Evolutionary conservation across 2,329 filamentous ascomycete genomes (phyloP), one percentile per base, ranked within the genome.

Genomic region (Orbilia ellipsospora): DNA sequence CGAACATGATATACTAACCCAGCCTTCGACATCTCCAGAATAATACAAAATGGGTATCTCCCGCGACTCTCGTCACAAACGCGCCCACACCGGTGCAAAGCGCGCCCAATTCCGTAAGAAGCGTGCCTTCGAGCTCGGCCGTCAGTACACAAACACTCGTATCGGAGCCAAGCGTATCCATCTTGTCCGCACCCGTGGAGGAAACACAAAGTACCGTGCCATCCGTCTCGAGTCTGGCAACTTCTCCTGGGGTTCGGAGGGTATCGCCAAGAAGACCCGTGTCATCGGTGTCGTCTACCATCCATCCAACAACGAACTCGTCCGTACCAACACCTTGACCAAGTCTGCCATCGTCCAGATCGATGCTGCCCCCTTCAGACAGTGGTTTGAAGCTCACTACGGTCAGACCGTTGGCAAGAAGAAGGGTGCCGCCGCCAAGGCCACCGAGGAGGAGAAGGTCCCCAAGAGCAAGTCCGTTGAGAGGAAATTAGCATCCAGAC

Each of bases 331-430:
- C 91, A 98, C 95, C 88, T 90, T 99, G 85, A 99, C 95, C 89
- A 96, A 94, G 88, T 93, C 93, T 84, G 95, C 95, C 87, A 92
- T 99, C 83, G 92, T 99, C 85, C 95, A 99, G 89, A 88, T 99
- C 86, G 95, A 99, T 86, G 95, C 96, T 82, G 93, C 95, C 79
- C 95, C 95, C 81, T 99, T 99, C 92, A 90, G 95, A 85, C 94
- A 98, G 88, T 99, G 95, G 95, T 99, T 96, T 87, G 95, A 99
- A 90, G 93, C 95, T 81, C 95, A 99, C 91, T 99, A 99, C 89
- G 95, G 95, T 84, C 89, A 92, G 86, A 82, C 88, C 82, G 84
- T 99, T 79, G 95, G 95, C 85, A 92, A 94, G 82, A 91, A 91
- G 86, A 92, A 94, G 87, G 93, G 97, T 61, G 83, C 80, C 80